A percentile compares a stretch with the other conserved stretches of the same genome.
These are phyloP conservation scores for Pseudogymnoascus sp. DNA, from an alignment of 2,329 filamentous ascomycete genomes.

Conservation along the genomic window DNA sequence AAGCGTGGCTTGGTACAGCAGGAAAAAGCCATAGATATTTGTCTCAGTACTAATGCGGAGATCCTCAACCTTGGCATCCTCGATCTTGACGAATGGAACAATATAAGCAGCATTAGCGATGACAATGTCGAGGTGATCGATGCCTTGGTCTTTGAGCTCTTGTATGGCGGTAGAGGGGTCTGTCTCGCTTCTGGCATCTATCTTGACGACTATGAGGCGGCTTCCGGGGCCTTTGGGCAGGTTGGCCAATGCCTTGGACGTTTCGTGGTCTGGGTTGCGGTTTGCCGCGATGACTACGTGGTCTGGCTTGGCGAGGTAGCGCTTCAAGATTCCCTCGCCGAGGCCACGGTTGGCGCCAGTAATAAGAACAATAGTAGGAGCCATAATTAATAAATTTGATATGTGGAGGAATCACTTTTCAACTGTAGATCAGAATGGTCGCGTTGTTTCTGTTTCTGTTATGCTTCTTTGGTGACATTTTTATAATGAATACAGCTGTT, in stretches of 20 bases:
- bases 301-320: conserved; percentile 30
- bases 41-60: conserved; percentile 22
- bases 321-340: conserved; percentile 24
- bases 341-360: conserved; percentile 30
- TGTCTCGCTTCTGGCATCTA: conserved; percentile 25
- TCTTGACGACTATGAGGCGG: conserved; percentile 27
- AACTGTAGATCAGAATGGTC: neutral
- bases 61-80: conserved; percentile 26
- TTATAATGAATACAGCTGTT: neutral
- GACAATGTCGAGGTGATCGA: conserved; percentile 30
- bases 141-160: conserved; percentile 22
- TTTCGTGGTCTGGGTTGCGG: conserved; percentile 26
- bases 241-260: conserved; percentile 25
- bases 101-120: conserved; percentile 31
- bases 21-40: conserved; percentile 29
- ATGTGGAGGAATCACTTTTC: neutral
- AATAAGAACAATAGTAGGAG: conserved; percentile 22
- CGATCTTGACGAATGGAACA: conserved; percentile 23
- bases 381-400: neutral
- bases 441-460: neutral
- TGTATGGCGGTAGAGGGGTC: conserved; percentile 26
- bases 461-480: neutral
- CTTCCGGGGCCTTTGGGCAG: conserved; percentile 26
- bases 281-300: conserved; percentile 33
- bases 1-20: conserved; percentile 28